phyloP scores from a whole-genome alignment of 2,329 filamentous ascomycete species.

The Lachnellula hyalina region DNA sequence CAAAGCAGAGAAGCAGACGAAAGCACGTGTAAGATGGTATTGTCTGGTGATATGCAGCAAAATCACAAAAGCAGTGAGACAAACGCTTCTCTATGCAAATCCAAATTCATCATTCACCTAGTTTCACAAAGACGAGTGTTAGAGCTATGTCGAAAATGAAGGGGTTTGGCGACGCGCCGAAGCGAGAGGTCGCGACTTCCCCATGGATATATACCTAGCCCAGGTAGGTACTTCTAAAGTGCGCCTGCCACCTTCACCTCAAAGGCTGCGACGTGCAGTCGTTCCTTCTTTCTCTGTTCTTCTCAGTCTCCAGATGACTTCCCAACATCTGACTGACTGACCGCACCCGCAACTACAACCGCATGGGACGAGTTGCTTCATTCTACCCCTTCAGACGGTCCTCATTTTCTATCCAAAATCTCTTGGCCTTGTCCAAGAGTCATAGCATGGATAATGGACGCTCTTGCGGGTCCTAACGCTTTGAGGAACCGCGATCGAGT shows the following conservation, averaged over 20 bases:
- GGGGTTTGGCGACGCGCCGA: too few species aligned
- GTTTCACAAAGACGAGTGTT: too few species aligned
- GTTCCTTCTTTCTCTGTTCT: neutral
- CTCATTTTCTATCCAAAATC: neutral
- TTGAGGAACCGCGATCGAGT: slow-evolving; percentile 10
- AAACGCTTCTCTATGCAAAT: neutral
- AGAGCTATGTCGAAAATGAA: too few species aligned
- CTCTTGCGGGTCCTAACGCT: slow-evolving; percentile 9
- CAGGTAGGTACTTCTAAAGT: neutral
- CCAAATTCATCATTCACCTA: neutral
- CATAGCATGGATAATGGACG: slow-evolving; percentile 23
- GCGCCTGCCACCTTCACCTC: neutral
- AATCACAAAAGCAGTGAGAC: neutral
- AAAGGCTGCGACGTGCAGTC: neutral
- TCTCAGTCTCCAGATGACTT: neutral
- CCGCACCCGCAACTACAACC: too few species aligned
- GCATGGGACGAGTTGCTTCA: too few species aligned
- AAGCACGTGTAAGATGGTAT: neutral
- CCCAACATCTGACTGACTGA: too few species aligned
- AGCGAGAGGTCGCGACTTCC: neutral
- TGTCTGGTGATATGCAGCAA: neutral
- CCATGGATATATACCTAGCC: neutral
- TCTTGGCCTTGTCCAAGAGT: neutral
- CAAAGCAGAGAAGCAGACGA: neutral
- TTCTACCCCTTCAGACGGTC: too few species aligned